A percentile compares a stretch with the other conserved stretches of the same genome.
Evolutionary conservation across 2,329 filamentous ascomycete species (phyloP).

Genomic region (Salinomyces thailandicus): DNA sequence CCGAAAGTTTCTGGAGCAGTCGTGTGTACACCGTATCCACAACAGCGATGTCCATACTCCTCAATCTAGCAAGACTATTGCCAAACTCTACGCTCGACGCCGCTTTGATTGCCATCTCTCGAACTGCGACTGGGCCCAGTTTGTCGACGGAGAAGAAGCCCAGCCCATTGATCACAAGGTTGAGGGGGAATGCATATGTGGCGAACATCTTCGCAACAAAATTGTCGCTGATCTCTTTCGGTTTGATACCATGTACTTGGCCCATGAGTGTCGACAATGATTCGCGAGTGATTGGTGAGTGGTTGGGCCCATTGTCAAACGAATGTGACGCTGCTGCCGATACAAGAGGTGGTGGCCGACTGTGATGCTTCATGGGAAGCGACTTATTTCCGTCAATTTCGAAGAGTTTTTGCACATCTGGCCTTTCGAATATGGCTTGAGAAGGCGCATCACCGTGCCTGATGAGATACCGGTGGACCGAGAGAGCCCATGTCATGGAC

Average conservation of each 20-base stretch:
- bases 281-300: constrained; percentile 12
- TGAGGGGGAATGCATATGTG: constrained; percentile 59
- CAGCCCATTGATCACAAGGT: constrained; percentile 60
- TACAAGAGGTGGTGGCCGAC: too few relatives aligned
- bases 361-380: constrained; percentile 13
- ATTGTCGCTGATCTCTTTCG: constrained; percentile 48
- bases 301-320: too few relatives aligned
- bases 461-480: constrained; percentile 28
- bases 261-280: constrained; percentile 25
- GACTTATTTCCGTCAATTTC: constrained; percentile 12
- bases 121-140: constrained; percentile 66
- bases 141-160: constrained; percentile 58
- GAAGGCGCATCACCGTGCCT: constrained; percentile 29
- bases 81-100: constrained; percentile 46
- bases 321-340: too few relatives aligned
- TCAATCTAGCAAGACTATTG: constrained; percentile 50
- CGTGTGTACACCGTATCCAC: constrained; percentile 54
- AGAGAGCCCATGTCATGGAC: too few relatives aligned
- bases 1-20: constrained; percentile 54
- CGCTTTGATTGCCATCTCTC: constrained; percentile 63
- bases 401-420: constrained; percentile 22
- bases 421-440: constrained; percentile 19
- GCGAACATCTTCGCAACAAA: constrained; percentile 77
- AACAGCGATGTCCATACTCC: constrained; percentile 52
- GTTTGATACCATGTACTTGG: constrained; percentile 32